Percentiles rank a stretch among this genome's conserved stretches.
Conservation (phyloP, 2,329 filamentous ascomycete species). For the Cryphonectria naterciae region DNA sequence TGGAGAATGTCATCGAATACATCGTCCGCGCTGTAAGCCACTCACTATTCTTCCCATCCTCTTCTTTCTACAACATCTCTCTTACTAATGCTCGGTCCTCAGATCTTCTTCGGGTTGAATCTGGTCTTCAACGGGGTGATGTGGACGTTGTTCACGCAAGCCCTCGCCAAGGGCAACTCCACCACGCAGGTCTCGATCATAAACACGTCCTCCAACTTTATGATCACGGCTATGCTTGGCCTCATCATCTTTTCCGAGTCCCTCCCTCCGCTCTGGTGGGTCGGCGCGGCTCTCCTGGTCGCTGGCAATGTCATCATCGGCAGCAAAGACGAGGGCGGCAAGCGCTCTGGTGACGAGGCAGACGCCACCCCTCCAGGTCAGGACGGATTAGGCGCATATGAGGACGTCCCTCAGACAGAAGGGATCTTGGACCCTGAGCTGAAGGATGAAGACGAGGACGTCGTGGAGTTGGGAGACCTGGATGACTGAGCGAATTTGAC, state of each 20-base stretch:
- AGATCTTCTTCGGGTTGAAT: slow-evolving; percentile 78
- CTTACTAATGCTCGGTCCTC: slow-evolving; percentile 15
- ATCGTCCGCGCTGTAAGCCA: slow-evolving; percentile 54
- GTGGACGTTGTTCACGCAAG: slow-evolving; percentile 83
- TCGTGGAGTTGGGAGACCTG: slow-evolving; percentile 32
- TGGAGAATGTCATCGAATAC: slow-evolving; percentile 51
- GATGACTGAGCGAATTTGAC: slow-evolving; percentile 14
- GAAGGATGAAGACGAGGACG: slow-evolving; percentile 34
- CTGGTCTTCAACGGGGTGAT: slow-evolving; percentile 77
- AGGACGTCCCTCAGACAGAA: slow-evolving; percentile 36
- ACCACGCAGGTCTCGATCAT: slow-evolving; percentile 81
- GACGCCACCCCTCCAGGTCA: slow-evolving; percentile 23
- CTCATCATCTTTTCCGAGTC: slow-evolving; percentile 71
- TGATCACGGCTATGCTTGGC: slow-evolving; percentile 75
- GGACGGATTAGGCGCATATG: slow-evolving; percentile 36
- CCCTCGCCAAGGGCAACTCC: slow-evolving; percentile 72
- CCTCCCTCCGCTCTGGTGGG: slow-evolving; percentile 76
- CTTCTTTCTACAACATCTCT: background rate
- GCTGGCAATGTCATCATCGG: slow-evolving; percentile 80
- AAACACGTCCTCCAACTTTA: slow-evolving; percentile 82
- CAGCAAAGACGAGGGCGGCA: slow-evolving; percentile 60
- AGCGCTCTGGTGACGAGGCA: slow-evolving; percentile 4
- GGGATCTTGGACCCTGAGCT: slow-evolving; percentile 14
- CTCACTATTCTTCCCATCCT: background rate
- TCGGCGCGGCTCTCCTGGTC: slow-evolving; percentile 72